Evolutionary conservation across 257 asterid genomes (phyloP).

Genomic region (Solanum virginianum): DNA sequence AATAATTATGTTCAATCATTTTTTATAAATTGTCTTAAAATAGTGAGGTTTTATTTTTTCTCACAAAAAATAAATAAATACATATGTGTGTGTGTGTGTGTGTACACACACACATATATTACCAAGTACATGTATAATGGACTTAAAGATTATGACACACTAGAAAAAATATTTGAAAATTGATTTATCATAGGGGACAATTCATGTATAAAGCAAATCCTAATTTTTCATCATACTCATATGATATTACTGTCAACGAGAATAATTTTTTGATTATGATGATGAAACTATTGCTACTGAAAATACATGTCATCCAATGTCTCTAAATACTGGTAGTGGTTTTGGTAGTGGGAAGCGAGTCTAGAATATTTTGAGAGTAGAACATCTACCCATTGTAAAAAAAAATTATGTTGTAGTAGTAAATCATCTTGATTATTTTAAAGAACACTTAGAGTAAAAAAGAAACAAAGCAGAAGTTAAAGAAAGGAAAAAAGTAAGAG

Average conservation of each 20-base stretch:
- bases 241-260: neutral
- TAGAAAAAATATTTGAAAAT: neutral
- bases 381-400: neutral
- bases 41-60: no score
- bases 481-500: neutral
- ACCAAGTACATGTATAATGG: neutral
- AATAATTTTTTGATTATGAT: neutral
- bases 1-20: neutral
- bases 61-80: no score
- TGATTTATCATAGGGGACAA: neutral
- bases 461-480: neutral
- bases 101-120: neutral
- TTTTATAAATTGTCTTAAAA: neutral
- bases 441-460: neutral
- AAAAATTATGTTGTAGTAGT: neutral
- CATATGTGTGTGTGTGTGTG: rapidly evolving
- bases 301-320: neutral
- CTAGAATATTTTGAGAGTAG: neutral
- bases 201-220: neutral
- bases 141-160: neutral
- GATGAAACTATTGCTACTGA: neutral
- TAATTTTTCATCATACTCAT: neutral
- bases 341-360: neutral
- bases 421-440: neutral
- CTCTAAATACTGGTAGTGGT: neutral